Conservation (phyloP, 2,329 filamentous ascomycete species). For the Fusarium humuli region DNA sequence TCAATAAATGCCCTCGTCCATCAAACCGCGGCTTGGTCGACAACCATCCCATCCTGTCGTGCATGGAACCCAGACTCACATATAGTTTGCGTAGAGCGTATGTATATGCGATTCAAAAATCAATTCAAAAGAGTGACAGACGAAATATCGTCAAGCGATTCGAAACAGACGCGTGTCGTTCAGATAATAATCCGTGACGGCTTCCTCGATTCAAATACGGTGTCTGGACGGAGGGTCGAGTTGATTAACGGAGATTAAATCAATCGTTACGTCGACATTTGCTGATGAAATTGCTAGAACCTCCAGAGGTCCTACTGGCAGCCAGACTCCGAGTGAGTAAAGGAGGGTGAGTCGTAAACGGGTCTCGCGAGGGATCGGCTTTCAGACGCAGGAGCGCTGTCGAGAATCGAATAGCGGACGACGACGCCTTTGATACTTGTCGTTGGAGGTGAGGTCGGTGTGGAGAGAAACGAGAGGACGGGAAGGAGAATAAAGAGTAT, state of each 20-base stretch:
- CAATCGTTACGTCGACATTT: slow-evolving; percentile 50
- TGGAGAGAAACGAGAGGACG: slow-evolving; percentile 42
- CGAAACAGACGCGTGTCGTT: slow-evolving; percentile 48
- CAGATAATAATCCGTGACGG: slow-evolving; percentile 42
- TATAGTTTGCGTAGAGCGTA: slow-evolving; percentile 48
- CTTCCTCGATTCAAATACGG: slow-evolving; percentile 23
- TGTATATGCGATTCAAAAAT: slow-evolving; percentile 48
- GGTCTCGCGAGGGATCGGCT: slow-evolving; percentile 40
- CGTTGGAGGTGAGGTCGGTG: slow-evolving; percentile 49
- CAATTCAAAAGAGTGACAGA: slow-evolving; percentile 60
- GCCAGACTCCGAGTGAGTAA: slow-evolving; percentile 41
- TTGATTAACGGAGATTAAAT: slow-evolving; percentile 42
- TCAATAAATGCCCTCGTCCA: neutral
- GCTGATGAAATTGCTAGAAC: slow-evolving; percentile 46
- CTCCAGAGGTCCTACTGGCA: slow-evolving; percentile 47
- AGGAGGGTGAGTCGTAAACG: slow-evolving; percentile 37
- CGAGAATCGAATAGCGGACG: slow-evolving; percentile 49
- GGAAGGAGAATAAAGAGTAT: slow-evolving; percentile 43
- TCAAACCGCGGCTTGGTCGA: neutral
- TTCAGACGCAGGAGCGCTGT: slow-evolving; percentile 47
- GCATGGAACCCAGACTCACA: slow-evolving; percentile 37
- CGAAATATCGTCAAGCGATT: slow-evolving; percentile 57
- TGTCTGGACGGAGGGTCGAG: slow-evolving; percentile 31
- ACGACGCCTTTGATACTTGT: slow-evolving; percentile 51
- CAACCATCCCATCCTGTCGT: neutral